phyloP scores from a whole-genome alignment of 306 rosid species.

The Sicyos edulis region DNA sequence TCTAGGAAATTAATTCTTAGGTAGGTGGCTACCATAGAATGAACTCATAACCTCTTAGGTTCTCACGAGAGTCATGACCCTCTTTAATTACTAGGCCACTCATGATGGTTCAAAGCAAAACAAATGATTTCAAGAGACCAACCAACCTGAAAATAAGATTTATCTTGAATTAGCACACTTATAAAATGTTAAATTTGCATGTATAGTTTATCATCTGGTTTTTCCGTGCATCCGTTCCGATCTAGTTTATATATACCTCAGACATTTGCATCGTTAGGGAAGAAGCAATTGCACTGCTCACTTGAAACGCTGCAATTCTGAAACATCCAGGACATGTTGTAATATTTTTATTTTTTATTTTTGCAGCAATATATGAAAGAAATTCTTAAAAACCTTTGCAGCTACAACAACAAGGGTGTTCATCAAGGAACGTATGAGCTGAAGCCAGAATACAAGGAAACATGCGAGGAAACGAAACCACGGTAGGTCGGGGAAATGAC shows the following conservation, averaged over 20 bases:
- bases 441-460: slow-evolving; percentile 83
- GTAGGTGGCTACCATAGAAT: no score
- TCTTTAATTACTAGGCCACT: no score
- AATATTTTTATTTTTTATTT: slow-evolving; percentile 2
- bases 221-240: not conserved
- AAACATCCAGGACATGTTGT: slow-evolving; percentile 15
- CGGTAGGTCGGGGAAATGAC: slow-evolving; percentile 18
- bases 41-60: no score
- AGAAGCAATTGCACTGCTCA: no score
- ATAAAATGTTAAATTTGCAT: no score
- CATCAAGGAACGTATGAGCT: slow-evolving; percentile 87
- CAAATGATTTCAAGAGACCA: no score
- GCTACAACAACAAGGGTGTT: slow-evolving; percentile 84
- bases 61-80: no score
- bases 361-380: slow-evolving; percentile 93
- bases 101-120: no score
- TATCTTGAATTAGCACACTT: no score
- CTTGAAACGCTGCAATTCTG: not conserved
- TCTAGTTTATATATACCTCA: not conserved
- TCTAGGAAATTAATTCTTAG: no score
- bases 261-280: not conserved
- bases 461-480: slow-evolving; percentile 35
- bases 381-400: slow-evolving; percentile 72
- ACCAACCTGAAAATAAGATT: no score
- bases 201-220: not conserved